Conservation (phyloP, 257 asterid genomes). For the Solanum gracilifrons region DNA sequence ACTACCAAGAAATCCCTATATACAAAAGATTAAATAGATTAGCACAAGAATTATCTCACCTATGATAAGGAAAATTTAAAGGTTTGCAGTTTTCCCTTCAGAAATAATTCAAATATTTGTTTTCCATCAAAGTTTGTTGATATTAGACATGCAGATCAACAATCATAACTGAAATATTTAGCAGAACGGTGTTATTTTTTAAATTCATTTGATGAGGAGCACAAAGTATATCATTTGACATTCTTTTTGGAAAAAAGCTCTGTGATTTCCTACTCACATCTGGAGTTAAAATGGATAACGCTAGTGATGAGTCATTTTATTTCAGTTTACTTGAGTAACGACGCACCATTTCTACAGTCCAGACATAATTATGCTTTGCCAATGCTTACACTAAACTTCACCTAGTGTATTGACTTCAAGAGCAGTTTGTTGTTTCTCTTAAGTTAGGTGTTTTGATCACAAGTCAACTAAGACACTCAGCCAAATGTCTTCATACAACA, state of each 20-base stretch:
- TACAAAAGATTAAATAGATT: background rate
- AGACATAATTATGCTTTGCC: background rate
- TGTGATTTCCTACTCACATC: background rate
- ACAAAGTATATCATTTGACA: background rate
- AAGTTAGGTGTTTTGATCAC: background rate
- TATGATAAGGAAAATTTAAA: background rate
- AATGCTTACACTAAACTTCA: background rate
- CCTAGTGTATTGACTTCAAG: background rate
- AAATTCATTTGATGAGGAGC: background rate
- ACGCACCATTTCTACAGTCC: background rate
- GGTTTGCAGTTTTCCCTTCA: background rate
- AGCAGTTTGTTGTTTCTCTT: background rate
- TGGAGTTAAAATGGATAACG: background rate
- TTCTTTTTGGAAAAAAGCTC: background rate
- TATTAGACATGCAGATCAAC: background rate
- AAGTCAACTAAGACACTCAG: background rate
- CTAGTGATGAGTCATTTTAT: background rate
- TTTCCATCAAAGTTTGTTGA: background rate
- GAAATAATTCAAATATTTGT: background rate
- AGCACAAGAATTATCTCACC: background rate
- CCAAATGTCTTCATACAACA: background rate
- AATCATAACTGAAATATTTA: background rate
- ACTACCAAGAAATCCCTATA: background rate
- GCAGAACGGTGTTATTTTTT: background rate
- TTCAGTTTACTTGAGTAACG: background rate